Base-by-base conservation (phyloP, 495 filamentous ascomycete species). In the Daldinia grandis region DNA sequence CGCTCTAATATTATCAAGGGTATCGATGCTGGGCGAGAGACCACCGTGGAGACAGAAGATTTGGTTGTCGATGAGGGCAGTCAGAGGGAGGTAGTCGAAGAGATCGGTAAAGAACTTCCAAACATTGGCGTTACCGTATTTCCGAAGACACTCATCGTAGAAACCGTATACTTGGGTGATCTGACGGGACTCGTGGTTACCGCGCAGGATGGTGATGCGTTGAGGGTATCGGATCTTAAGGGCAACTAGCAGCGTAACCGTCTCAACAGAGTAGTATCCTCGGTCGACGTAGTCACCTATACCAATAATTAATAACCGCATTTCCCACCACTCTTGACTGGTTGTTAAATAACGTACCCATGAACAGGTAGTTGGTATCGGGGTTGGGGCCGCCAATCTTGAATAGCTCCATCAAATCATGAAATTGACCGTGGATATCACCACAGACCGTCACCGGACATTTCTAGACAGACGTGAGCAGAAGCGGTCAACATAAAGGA, bases 51-150 rank as follows among this genome's bases (percentile, higher is more conserved):
- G 89, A 83, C 95, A 99, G 89, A 99, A 99, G 80, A 99, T 99
- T 85, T 99, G 95, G 83, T 97, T 98, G 83, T 99, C 95, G 83
- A 99, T 99, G 69, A 99, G 88, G 66, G 95, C 95, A 69, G 95
- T 99, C 77, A 99, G 90, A 70, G 95, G 95, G 42, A 99, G 93
- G 82, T 94, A 99, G 83, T 99, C 95, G 85, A 99, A 98, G 35
- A 99, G 89, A 79, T 99, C 95, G 74, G 95, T 98, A 81, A 98
- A 99, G 84, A 92, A 98, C 87, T 97, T 98, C 95, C 95, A 99
- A 71, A 99, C 95, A 78, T 98, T 98, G 68, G 95, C 95, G 78
- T 97, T 98, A 81, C 94, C 94, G 76, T 98, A 98, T 85, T 98
- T 98, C 76, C 94, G 91, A 57, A 98, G 87, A 78, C 94, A 98